Percentiles rank a stretch among this genome's conserved stretches.
Evolutionary conservation across 2,329 filamentous ascomycete genomes (phyloP).

Genomic region (Fusarium coicis): DNA sequence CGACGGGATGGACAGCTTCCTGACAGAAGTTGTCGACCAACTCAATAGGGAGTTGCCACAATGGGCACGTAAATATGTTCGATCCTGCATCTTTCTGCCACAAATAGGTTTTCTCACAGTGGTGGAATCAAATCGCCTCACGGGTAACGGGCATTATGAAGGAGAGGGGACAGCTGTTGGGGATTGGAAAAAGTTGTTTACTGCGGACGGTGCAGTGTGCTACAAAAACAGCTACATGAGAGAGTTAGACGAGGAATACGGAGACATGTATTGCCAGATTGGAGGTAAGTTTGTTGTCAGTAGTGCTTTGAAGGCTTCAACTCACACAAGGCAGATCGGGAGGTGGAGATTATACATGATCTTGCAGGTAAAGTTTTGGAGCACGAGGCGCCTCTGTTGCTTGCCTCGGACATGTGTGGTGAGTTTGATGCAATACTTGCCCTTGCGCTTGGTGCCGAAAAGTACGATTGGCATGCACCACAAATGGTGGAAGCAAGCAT

Average conservation of each 20-base stretch:
- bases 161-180: conserved; percentile 67
- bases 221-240: conserved; percentile 88
- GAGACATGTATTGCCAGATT: conserved; percentile 87
- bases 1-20: conserved; percentile 78
- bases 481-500: conserved; percentile 75
- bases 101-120: conserved; percentile 91
- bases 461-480: conserved; percentile 78
- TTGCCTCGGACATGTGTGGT: conserved; percentile 82
- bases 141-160: conserved; percentile 69
- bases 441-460: conserved; percentile 78
- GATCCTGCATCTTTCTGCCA: conserved; percentile 89
- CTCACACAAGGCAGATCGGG: conserved; percentile 69
- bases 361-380: conserved; percentile 77
- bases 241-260: conserved; percentile 82
- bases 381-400: conserved; percentile 72
- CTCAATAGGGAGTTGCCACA: conserved; percentile 72
- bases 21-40: conserved; percentile 74
- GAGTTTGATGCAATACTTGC: conserved; percentile 89
- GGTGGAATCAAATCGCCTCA: conserved; percentile 64
- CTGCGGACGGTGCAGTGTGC: conserved; percentile 76
- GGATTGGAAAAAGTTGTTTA: conserved; percentile 82
- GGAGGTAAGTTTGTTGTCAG: conserved; percentile 66
- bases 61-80: conserved; percentile 62
- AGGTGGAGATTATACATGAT: conserved; percentile 87
- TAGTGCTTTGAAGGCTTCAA: not conserved